Percentiles rank a stretch among this genome's conserved stretches.
Conservation (phyloP, 352 stramenopile species). For the Phytophthora palmivora region DNA sequence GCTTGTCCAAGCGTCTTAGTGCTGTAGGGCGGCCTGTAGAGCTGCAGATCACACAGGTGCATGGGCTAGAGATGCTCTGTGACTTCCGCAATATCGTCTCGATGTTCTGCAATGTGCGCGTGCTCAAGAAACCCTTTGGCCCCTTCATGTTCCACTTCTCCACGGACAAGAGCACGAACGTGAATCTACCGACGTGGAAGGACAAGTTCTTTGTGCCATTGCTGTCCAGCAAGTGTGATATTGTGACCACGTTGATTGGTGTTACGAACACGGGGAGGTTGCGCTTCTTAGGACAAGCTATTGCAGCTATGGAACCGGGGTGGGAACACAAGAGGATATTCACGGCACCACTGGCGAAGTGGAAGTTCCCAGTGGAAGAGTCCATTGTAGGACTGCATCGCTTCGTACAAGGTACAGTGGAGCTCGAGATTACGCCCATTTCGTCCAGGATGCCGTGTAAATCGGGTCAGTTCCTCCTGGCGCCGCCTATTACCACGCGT, state of each 20-base stretch:
- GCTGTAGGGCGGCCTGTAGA: constrained; percentile 69
- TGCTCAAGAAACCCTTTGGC: constrained; percentile 88
- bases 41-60: constrained; percentile 53
- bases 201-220: constrained; percentile 82
- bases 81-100: constrained; percentile 75
- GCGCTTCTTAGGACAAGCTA: constrained; percentile 74
- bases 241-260: constrained; percentile 80
- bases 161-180: constrained; percentile 58
- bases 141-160: constrained; percentile 91
- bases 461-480: constrained; percentile 80
- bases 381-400: constrained; percentile 69
- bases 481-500: constrained; percentile 47
- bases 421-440: constrained; percentile 64
- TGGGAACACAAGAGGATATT: constrained; percentile 62
- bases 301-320: constrained; percentile 62
- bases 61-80: constrained; percentile 74
- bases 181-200: constrained; percentile 62
- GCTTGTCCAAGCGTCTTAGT: constrained; percentile 52
- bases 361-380: constrained; percentile 84
- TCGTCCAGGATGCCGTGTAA: constrained; percentile 69
- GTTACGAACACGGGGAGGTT: constrained; percentile 59
- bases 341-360: constrained; percentile 64
- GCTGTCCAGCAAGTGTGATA: constrained; percentile 83
- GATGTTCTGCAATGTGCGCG: constrained; percentile 78
- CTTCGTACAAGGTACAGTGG: constrained; percentile 67